Percentiles rank a stretch among this genome's conserved stretches.
Evolutionary conservation across 805 yeast genomes (phyloP).

Genomic region (Candida berthetii): DNA sequence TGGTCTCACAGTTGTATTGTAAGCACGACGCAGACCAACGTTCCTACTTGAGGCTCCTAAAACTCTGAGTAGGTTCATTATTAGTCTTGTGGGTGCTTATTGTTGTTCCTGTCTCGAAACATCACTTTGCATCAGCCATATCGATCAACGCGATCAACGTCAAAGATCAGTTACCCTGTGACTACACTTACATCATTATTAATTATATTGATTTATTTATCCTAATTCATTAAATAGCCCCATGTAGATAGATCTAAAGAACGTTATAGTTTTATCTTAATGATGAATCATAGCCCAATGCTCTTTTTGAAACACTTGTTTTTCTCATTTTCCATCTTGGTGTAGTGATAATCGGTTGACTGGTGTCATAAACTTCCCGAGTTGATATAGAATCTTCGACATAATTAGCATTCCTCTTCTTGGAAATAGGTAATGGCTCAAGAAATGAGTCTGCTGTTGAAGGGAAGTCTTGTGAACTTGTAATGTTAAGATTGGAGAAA

Average conservation of each 20-base stretch:
- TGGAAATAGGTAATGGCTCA: background rate
- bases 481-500: background rate
- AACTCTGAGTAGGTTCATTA: no score
- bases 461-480: background rate
- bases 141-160: no score
- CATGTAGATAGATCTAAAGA: no score
- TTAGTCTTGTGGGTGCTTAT: no score
- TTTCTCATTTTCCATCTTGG: slow-evolving; percentile 1
- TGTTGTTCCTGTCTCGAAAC: no score
- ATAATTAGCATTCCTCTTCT: background rate
- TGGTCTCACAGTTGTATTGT: slow-evolving; percentile 3
- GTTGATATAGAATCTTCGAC: background rate
- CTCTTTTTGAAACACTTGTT: background rate
- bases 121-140: no score
- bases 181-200: no score
- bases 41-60: no score
- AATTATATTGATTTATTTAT: no score
- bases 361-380: background rate
- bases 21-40: background rate
- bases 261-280: no score
- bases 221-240: no score
- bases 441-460: background rate
- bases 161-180: no score
- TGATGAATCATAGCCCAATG: background rate
- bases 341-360: slow-evolving; percentile 1